Conservation (phyloP, 176 grass and related monocot species). For the Oryza rufipogon region DNA sequence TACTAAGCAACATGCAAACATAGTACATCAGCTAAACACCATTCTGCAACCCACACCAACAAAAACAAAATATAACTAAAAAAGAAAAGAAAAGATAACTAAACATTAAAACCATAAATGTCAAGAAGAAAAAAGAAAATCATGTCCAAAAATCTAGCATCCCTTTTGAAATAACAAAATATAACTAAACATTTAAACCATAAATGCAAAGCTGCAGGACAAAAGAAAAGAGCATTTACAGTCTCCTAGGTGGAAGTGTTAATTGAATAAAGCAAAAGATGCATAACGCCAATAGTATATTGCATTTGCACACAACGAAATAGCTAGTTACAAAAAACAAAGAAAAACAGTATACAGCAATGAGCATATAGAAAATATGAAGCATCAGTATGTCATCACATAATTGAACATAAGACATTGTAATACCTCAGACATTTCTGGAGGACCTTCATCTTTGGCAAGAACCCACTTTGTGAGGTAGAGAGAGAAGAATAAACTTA, state of each 20-base stretch:
- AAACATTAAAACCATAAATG: too few relatives aligned
- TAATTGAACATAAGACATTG: constrained; percentile 4
- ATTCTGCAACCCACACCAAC: constrained; percentile 11
- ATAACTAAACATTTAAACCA: constrained; percentile 15
- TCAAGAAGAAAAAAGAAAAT: background rate
- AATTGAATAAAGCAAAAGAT: constrained; percentile 8
- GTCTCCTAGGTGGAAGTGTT: background rate
- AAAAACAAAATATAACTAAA: background rate
- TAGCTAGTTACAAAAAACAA: background rate
- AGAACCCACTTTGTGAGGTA: constrained; percentile 99
- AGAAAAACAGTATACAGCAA: constrained; percentile 5
- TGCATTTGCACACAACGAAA: constrained; percentile 17
- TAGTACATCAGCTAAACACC: background rate
- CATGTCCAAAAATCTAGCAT: constrained; percentile 19
- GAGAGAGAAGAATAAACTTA: constrained; percentile 90
- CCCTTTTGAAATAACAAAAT: constrained; percentile 23
- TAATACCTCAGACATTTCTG: constrained; percentile 97
- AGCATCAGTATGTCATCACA: background rate
- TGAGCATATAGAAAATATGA: constrained; percentile 33
- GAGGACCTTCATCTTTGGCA: constrained; percentile 97
- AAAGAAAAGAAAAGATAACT: too few relatives aligned
- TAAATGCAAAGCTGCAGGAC: constrained; percentile 15
- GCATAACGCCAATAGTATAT: constrained; percentile 21
- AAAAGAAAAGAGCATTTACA: background rate
- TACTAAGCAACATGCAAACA: constrained; percentile 11